Base-by-base conservation (phyloP, 495 filamentous ascomycete species). In the Penicillium pancosmium region DNA sequence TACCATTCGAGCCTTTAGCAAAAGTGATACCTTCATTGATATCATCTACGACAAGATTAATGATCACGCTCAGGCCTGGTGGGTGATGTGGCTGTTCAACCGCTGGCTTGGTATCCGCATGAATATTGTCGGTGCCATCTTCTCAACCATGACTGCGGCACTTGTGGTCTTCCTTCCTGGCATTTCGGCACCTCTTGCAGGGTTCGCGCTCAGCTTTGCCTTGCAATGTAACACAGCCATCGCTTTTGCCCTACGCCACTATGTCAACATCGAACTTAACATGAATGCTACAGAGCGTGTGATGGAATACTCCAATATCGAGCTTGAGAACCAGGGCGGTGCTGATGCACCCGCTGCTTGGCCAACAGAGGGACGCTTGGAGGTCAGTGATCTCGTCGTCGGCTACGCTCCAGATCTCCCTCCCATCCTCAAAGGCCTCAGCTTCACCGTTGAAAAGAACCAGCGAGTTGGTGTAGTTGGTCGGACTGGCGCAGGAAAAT, bases 281-380 rank as follows among this genome's bases (percentile, higher is more conserved):
- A 93, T 96, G 90, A 96, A 94, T 58, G 84, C 90, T 18, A 86
- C 88, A 0, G 91, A 96, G 74, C 80, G 91, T 18, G 86, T 96
- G 41, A 77, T 93, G 6, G 91, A 96, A 69, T 96, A 93, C 65
- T 84, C 87, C 0, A 80, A 86, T 13, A 75, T 94, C 7, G 76
- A 84, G 5, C 91, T 83, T 4, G 91, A 96, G 68, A 78, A 80
- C 40, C 82, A 89, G 12, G 69, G 62, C 15, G 79, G 76, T 6
- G 79, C 72, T 1, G 80, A 81, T 41, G 82, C 88, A 1, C 90
- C 91, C 0, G 90, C 90, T 10, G 84, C 85, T 15, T 96, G 91
- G 91, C 91, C 91, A 0, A 85, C 84, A 12, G 85, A 90, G 61
- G 91, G 91, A 11, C 80, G 82, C 9, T 78, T 96, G 5, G 88